Evolutionary conservation across 331 rosid species (phyloP), one percentile per base, ranked within the genome.

Genomic region (Pyrus hybrid): DNA sequence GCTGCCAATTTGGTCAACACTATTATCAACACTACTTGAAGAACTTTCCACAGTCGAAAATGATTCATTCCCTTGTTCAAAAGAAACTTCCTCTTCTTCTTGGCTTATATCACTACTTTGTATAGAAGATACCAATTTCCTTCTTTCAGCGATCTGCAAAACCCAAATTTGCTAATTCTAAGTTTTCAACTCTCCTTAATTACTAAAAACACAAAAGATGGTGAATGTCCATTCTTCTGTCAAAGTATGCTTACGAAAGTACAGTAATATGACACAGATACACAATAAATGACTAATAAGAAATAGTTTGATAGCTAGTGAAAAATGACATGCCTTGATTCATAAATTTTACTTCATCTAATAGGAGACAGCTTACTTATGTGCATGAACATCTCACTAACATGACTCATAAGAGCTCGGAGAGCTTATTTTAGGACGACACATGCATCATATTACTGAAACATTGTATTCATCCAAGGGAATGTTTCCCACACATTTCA

Each of bases 1-100:
- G 73, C 77, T 74, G n/a, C 57, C 80, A 71, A 71, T 86, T 83
- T 75, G 80, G 71, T 77, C 62, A 71, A 71, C 63, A 73, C 79
- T 71, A 41, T n/a, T 73, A 47, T 71, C 74, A 70, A 25, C 54
- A 67, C 73, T 29, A 71, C 63, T 29, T 58, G 75, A 79, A 82
- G 57, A 26, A 72, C 76, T 29, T 63, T 37, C 86, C 25, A 65
- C 74, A 80, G 63, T 75, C 21, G 76, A 72, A 53, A 73, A 72
- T 71, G 80, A 72, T 67, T 73, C 60, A 16, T 76, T 88, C 71
- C 69, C 28, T 26, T 26, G 28, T 26, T 26, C 28, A 26, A 26
- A 26, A 26, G 28, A 26, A 26, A 26, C 28, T 26, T 26, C 28
- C 28, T 26, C 28, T 26, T 26, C 28, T 26, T 26, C 28, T 26